Percentiles rank a stretch among this genome's conserved stretches.
Conservation (phyloP, 2,329 filamentous ascomycete genomes). For the Lasiodiplodia hormozganensis region DNA sequence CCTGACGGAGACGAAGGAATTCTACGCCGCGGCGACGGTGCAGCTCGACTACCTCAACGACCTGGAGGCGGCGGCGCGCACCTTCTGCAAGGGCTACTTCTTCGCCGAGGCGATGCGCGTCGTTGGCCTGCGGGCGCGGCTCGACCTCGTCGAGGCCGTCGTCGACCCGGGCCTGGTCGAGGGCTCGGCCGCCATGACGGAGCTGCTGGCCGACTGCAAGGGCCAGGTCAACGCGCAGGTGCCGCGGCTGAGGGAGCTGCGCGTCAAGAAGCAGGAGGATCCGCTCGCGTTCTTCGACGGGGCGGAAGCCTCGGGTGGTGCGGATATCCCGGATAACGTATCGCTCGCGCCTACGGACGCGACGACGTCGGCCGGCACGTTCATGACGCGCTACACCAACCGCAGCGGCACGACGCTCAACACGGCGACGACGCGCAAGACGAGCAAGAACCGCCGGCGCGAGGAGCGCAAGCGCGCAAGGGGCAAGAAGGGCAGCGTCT, state of each 20-base stretch:
- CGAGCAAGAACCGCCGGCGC: conserved; percentile 83
- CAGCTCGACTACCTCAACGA: conserved; percentile 82
- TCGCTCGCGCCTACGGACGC: conserved; percentile 87
- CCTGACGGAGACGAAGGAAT: conserved; percentile 84
- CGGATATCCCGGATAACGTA: conserved; percentile 87
- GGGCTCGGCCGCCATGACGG: conserved; percentile 80
- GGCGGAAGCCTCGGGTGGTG: conserved; percentile 48
- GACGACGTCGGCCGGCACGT: conserved; percentile 76
- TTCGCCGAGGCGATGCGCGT: conserved; percentile 91
- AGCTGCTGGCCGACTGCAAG: conserved; percentile 93
- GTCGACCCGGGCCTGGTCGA: conserved; percentile 84
- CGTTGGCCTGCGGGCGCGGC: conserved; percentile 63
- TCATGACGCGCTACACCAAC: conserved; percentile 92
- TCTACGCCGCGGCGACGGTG: conserved; percentile 77
- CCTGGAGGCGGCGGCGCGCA: conserved; percentile 71
- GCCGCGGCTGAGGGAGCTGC: conserved; percentile 82
- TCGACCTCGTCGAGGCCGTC: conserved; percentile 69
- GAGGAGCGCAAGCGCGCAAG: conserved; percentile 95
- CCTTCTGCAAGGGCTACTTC: conserved; percentile 84
- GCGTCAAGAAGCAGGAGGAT: conserved; percentile 80
- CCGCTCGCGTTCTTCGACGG: conserved; percentile 89
- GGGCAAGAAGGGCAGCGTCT: conserved; percentile 95
- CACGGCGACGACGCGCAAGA: conserved; percentile 77
- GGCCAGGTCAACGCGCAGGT: conserved; percentile 83
- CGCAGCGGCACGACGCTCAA: conserved; percentile 70